Base-by-base conservation (phyloP, 805 yeast species). In the Ogataea methanolica region DNA sequence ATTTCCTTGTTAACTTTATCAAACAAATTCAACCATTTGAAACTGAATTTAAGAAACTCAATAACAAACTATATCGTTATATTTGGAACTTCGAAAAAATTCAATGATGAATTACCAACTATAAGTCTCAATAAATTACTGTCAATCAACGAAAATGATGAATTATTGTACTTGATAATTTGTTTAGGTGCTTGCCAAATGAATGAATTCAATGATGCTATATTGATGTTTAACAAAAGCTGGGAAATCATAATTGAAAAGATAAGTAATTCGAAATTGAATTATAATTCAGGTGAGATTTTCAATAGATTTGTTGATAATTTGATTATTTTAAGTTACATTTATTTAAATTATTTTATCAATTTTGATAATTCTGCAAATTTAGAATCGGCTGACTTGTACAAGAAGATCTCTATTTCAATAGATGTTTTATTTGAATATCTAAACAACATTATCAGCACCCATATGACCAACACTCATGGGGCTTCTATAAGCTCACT, bases 361-460 rank as follows among this genome's bases (percentile, higher is more conserved):
- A 62, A 67, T n/a, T 50, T 60, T 36, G 46, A 45, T 40, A 61
- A 61, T 41, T 44, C 48, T 15, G 39, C 49, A 9, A 34, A 31
- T 21, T 33, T 44, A 9, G 47, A 41, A 9, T 43, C 39, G n/a
- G 50, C 43, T 4, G 54, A 56, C 14, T 45, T 51, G 19, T 42
- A 42, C 36, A 52, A 49, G 22, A 49, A 52, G 22, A 43, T 59
- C 5, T 46, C 55, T 3, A 60, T 76, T n/a, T 72, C 73, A 33
- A 69, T 72, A 26, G 78, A 75, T 45, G 70, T 76, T 34, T 65
- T 78, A 6, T 65, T 78, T 49, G 75, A 76, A 52, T 75, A 75
- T 51, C 62, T 79, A 43, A 75, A 78, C 53, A 77, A 76, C 48
- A 71, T 74, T 15, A 64, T 73, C 33, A 64, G 63, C 48, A 68